A percentile compares a stretch with the other conserved stretches of the same genome.
Conservation (phyloP, 2,329 filamentous ascomycete species). For the Rhexocercosporidium sp. region DNA sequence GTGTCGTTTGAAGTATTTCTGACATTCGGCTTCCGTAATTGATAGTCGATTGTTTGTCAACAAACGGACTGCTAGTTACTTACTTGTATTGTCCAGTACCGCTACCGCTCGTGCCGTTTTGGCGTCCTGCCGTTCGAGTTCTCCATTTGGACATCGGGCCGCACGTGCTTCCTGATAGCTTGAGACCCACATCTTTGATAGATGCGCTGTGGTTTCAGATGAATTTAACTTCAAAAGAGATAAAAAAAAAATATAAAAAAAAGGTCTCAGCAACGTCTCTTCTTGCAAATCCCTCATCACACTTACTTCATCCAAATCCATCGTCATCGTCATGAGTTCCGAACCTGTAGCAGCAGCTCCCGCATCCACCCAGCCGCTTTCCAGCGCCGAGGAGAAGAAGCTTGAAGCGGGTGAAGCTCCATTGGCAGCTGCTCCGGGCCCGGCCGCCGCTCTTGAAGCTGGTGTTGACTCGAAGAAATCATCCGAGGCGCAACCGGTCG, state of each 20-base stretch:
- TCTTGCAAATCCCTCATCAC: not conserved
- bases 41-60: not conserved
- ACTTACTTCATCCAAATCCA: slow-evolving; percentile 11
- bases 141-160: not conserved
- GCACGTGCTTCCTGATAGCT: slow-evolving; percentile 9
- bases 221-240: slow-evolving; percentile 24
- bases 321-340: slow-evolving; percentile 28
- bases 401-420: slow-evolving; percentile 23
- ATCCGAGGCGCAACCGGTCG: not conserved
- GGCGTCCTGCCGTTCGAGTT: no score
- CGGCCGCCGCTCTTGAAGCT: slow-evolving; percentile 17
- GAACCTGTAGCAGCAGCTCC: slow-evolving; percentile 32
- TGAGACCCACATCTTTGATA: slow-evolving; percentile 19
- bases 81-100: no score
- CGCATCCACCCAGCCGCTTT: slow-evolving; percentile 21
- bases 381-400: slow-evolving; percentile 25
- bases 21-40: not conserved
- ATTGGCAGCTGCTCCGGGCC: slow-evolving; percentile 12
- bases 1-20: not conserved
- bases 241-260: no score
- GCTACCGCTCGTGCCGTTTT: not conserved
- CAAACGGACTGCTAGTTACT: not conserved
- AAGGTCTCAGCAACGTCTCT: slow-evolving; percentile 6
- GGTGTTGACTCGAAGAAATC: not conserved
- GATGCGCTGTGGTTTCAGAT: slow-evolving; percentile 16